These are phyloP conservation scores for Gonium pectorale DNA, from an alignment of 139 green algal genomes.

Conservation along the genomic window DNA sequence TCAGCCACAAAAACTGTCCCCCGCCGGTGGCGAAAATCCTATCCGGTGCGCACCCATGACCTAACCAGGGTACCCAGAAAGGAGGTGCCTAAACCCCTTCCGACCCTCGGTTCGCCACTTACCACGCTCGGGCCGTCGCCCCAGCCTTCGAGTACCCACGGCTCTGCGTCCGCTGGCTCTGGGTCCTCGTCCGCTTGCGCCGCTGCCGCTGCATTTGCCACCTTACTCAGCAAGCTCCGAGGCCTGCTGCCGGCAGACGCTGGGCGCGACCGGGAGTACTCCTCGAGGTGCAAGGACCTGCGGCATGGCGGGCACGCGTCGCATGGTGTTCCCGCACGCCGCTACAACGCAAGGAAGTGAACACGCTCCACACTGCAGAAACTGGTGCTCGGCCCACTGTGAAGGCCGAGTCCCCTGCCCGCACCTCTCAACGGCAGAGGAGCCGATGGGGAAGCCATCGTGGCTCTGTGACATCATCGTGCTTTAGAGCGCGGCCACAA, in stretches of 20 bases:
- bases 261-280: constrained; percentile 41
- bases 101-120: not conserved
- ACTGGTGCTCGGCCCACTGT: not conserved
- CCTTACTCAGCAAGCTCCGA: constrained; percentile 41
- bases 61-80: too few relatives aligned
- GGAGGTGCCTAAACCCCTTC: too few relatives aligned
- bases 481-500: too few relatives aligned
- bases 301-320: too few relatives aligned
- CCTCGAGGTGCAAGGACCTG: constrained; percentile 43
- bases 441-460: constrained; percentile 8
- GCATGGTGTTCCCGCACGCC: too few relatives aligned
- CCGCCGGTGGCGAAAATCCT: too few relatives aligned
- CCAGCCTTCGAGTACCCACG: constrained; percentile 51
- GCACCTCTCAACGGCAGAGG: constrained; percentile 31
- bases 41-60: too few relatives aligned
- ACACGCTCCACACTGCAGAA: too few relatives aligned
- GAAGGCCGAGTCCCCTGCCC: not conserved
- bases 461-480: too few relatives aligned
- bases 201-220: constrained; percentile 31
- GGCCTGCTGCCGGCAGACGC: constrained; percentile 44
- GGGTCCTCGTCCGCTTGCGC: constrained; percentile 14
- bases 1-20: too few relatives aligned
- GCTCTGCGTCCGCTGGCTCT: constrained; percentile 29
- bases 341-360: too few relatives aligned
- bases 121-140: constrained; percentile 45